Percentiles rank a stretch among this genome's conserved stretches.
Conservation (phyloP, 768 basidiomycete species). For the Leccinum ochraceum region DNA sequence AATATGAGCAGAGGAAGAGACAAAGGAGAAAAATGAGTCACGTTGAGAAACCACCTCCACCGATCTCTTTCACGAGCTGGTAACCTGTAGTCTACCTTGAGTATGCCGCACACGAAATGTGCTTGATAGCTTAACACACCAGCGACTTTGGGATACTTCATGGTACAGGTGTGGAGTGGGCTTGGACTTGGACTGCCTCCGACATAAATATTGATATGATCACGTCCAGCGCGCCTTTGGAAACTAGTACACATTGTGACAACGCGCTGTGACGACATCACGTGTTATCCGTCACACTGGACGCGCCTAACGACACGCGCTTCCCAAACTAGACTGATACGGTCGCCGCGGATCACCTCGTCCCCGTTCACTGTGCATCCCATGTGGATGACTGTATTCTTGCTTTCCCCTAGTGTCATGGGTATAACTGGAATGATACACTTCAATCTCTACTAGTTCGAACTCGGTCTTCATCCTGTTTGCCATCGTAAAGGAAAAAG, state of each 20-base stretch:
- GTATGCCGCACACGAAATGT: fast-evolving
- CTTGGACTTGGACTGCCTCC: not conserved
- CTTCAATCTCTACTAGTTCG: not conserved
- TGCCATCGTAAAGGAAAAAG: not conserved
- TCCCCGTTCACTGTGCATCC: not conserved
- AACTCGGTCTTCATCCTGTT: not conserved
- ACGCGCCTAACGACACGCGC: too few species aligned
- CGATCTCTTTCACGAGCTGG: constrained; percentile 71
- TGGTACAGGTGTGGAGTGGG: constrained; percentile 5
- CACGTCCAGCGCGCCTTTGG: not conserved
- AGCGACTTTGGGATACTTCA: constrained; percentile 36
- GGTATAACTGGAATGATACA: not conserved
- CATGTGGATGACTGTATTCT: not conserved
- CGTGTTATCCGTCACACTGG: constrained; percentile 9
- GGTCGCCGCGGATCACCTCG: not conserved
- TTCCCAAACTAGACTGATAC: too few species aligned
- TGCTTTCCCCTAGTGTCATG: constrained; percentile 1
- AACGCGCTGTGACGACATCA: constrained; percentile 26
- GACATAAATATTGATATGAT: constrained; percentile 12
- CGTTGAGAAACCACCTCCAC: constrained; percentile 89
- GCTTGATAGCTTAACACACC: constrained; percentile 18
- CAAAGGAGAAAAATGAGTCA: constrained; percentile 27
- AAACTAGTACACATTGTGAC: constrained; percentile 22
- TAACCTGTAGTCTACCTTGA: constrained; percentile 48
- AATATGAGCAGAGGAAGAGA: not conserved